Evolutionary conservation across 2,329 filamentous ascomycete species (phyloP).

Genomic region (Cytospora paraplurivora): DNA sequence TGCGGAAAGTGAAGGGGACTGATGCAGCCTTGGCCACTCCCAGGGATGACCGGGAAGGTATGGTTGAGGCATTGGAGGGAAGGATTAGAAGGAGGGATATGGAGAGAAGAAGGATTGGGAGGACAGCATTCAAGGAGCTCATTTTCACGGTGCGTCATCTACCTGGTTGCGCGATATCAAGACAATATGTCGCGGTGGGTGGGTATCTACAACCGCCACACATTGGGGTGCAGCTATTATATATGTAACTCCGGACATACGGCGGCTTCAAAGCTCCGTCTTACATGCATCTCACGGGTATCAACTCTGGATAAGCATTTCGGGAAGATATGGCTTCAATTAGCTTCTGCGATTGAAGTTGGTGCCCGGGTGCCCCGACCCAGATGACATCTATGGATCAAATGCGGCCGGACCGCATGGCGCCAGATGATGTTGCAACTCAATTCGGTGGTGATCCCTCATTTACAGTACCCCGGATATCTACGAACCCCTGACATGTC

Average conservation of each 20-base stretch:
- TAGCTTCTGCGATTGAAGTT: background rate
- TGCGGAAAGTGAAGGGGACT: conserved; percentile 15
- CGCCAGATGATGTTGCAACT: background rate
- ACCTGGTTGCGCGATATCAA: background rate
- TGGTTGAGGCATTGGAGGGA: background rate
- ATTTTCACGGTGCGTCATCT: background rate
- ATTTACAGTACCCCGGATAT: too few species aligned
- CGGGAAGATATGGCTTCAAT: background rate
- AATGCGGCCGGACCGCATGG: background rate
- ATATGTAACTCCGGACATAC: background rate
- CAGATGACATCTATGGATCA: background rate
- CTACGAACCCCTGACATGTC: background rate
- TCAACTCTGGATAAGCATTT: background rate
- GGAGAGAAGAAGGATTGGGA: background rate
- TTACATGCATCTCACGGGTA: background rate
- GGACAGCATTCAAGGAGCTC: background rate
- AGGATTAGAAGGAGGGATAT: background rate
- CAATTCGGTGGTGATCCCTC: too few species aligned
- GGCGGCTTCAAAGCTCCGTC: background rate
- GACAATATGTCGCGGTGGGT: background rate
- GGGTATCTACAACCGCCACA: background rate
- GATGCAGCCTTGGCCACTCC: background rate
- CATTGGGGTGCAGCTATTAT: background rate
- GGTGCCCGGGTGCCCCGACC: background rate
- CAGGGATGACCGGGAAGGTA: background rate